These are phyloP conservation scores for Suillus discolor DNA, from an alignment of 768 basidiomycete species.

Conservation along the genomic window DNA sequence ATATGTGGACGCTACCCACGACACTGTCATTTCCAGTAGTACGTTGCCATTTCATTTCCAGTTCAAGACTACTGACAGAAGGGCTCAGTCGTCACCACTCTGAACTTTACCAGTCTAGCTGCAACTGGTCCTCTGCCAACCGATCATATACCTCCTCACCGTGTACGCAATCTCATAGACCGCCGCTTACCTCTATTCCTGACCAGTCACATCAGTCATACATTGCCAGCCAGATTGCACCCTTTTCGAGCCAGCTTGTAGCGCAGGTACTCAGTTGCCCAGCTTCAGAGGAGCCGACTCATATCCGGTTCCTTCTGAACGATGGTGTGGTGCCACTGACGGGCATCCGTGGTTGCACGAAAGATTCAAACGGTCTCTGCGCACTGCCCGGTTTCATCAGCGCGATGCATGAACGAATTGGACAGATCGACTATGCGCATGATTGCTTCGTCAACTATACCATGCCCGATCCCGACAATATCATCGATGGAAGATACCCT, in stretches of 20 bases:
- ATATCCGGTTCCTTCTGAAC: slow-evolving; percentile 50
- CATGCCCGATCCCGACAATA: slow-evolving; percentile 41
- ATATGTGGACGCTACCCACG: slow-evolving; percentile 50
- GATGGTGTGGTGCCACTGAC: slow-evolving; percentile 51
- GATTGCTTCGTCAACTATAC: slow-evolving; percentile 52
- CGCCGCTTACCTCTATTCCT: neutral
- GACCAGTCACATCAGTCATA: slow-evolving; percentile 32
- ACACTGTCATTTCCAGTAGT: slow-evolving; percentile 44
- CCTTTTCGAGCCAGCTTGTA: slow-evolving; percentile 50
- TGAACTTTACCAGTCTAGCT: slow-evolving; percentile 48
- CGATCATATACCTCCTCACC: slow-evolving; percentile 37
- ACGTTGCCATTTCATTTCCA: slow-evolving; percentile 7
- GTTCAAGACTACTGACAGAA: neutral
- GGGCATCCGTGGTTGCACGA: slow-evolving; percentile 42
- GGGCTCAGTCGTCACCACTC: slow-evolving; percentile 41
- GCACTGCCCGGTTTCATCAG: slow-evolving; percentile 39
- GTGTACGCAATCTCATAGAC: slow-evolving; percentile 19
- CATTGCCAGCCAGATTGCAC: slow-evolving; percentile 43
- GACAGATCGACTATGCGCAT: slow-evolving; percentile 41
- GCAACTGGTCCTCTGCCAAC: slow-evolving; percentile 41
- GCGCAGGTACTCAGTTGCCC: slow-evolving; percentile 48
- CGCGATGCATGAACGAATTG: slow-evolving; percentile 39
- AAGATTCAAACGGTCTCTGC: slow-evolving; percentile 46
- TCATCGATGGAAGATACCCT: slow-evolving; percentile 39
- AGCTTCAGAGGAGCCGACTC: slow-evolving; percentile 24